phyloP scores from a whole-genome alignment of 371 early-diverging fungal species.

The Lichtheimia ornata region DNA sequence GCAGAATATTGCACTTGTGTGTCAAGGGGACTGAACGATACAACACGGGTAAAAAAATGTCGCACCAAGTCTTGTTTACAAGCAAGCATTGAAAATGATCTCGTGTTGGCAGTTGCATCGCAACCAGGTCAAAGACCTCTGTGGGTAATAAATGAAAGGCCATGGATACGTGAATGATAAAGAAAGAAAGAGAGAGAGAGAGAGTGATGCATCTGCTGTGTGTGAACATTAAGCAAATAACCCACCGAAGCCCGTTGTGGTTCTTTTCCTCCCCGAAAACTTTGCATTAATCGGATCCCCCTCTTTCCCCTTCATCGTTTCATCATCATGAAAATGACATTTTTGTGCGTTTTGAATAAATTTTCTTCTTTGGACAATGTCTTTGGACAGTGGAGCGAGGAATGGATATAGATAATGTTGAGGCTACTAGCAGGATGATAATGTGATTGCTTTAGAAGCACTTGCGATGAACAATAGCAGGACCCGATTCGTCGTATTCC shows the following conservation, averaged over 20 bases:
- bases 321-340: too few relatives aligned
- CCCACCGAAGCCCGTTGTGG: too few relatives aligned
- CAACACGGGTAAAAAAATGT: background rate
- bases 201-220: too few relatives aligned
- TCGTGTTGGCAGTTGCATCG: background rate
- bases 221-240: too few relatives aligned
- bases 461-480: conserved; percentile 97
- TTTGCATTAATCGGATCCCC: too few relatives aligned
- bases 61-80: background rate
- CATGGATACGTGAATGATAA: background rate
- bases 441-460: conserved; percentile 77
- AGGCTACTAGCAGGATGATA: too few relatives aligned
- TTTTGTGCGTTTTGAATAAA: too few relatives aligned
- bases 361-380: too few relatives aligned
- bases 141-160: background rate
- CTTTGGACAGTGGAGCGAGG: too few relatives aligned
- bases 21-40: background rate
- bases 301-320: too few relatives aligned
- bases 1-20: background rate
- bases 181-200: background rate
- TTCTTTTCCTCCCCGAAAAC: too few relatives aligned
- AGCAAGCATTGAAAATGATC: background rate
- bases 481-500: conserved; percentile 98
- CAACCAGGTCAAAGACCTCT: background rate
- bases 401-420: too few relatives aligned